Evolutionary conservation across 2,329 filamentous ascomycete species (phyloP), one percentile per base, ranked within the genome.

Genomic region (Curvularia lunata): DNA sequence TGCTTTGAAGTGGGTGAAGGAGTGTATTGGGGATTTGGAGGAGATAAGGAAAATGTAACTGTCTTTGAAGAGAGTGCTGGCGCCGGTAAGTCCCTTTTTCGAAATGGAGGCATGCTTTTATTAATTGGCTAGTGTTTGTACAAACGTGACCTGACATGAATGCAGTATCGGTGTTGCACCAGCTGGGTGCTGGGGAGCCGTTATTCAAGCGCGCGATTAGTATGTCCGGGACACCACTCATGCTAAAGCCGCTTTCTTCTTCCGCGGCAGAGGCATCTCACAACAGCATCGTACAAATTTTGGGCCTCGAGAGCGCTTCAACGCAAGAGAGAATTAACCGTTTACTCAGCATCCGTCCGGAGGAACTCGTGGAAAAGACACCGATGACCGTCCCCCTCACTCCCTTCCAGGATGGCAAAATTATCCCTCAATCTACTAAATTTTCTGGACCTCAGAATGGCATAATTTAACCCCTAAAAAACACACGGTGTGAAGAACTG

Each of bases 11-110:
- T 78, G 75, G 76, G 58, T 77, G 10, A 62, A 70, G 23, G 58
- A 59, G 7, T 55, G 74, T 56, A 77, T 78, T 43, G 40, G 27
- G 65, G 58, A 0, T 78, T 78, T 56, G 75, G 75, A 6, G 76
- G 76, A 10, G 67, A 78, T 58, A 50, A 69, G 2, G 56, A 63
- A 0, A 70, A 74, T 41, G 64, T 78, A 1, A 77, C 74, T 3
- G 57, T 75, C 0, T 71, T 80, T 19, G 82, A 81, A 3, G 77
- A 82, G 58, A 81, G 78, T 48, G 79, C 80, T 4, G 82, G 81
- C 32, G 80, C 73, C 10, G 74, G 79, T 77, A 66, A 59, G 72
- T 55, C 19, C 21, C 10, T 5, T 30, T 9, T 8, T n/a, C n/a
- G n/a, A n/a, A n/a, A n/a, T n/a, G n/a, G n/a, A n/a, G n/a, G n/a